Evolutionary conservation across 106 monocot genomes (phyloP), one percentile per base, ranked within the genome.

Genomic region (Dioscorea zingiberensis): DNA sequence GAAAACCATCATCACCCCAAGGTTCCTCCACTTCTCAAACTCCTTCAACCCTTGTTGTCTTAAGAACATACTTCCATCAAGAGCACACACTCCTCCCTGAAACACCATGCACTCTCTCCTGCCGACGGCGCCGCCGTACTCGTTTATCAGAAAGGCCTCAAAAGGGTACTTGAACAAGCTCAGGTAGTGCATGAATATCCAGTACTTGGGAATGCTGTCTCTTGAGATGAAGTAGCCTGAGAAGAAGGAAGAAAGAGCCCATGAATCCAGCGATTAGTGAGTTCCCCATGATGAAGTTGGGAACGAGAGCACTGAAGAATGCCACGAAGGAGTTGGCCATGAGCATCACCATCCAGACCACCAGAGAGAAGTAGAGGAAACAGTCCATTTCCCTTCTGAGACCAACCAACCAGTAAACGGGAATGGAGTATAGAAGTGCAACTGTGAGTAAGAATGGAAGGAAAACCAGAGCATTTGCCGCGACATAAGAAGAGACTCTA

Each of bases 91-190:
- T 45, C 54, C 71, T 4, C 27, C 71, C 23, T 32, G 65, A 27
- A 27, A 59, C 24, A 73, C 29, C 28, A 90, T 27, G 66, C 90
- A 94, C 47, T 67, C 32, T 57, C 57, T 25, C 64, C 75, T 69
- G 54, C 86, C 90, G 32, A 53, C 73, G 66, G 23, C 75, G 2
- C 74, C 82, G 0, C 91, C 94, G 17, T 85, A 97, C 71, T 97
- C 91, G 27, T 88, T 97, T 15, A 92, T 57, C 59, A 97, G 18
- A 56, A 97, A 82, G 5, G 81, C 88, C 70, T 92, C 97, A 21
- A 97, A 97, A 0, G 97, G 97, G 63, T 89, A 92, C 91, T 88
- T 97, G 73, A 97, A 97, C 79, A 97, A 57, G 82, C 97, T 97
- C 54, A 92, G 25, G 58, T 97, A 97, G 65, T 92, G 85, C 97